Percentiles rank a stretch among this genome's conserved stretches.
Evolutionary conservation across 305 asterid genomes (phyloP).

Genomic region (Fraxinus sp.): DNA sequence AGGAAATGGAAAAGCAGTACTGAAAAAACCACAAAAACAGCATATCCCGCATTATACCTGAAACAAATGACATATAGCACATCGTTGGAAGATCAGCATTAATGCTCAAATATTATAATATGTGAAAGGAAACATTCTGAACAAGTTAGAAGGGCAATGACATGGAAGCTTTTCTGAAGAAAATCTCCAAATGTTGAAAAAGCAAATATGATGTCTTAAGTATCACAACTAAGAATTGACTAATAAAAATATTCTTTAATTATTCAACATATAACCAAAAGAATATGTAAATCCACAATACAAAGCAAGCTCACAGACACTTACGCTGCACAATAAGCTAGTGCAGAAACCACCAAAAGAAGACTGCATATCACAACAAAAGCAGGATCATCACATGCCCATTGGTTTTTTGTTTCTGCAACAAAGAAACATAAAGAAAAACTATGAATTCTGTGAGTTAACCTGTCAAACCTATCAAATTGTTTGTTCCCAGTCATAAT

Average conservation of each 20-base stretch:
- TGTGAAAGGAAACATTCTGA: not conserved
- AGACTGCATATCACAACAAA: slow-evolving; percentile 49
- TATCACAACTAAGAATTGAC: not conserved
- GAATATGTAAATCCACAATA: not conserved
- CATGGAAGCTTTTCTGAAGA: not conserved
- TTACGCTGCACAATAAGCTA: slow-evolving; percentile 52
- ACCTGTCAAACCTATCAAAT: slow-evolving; percentile 19
- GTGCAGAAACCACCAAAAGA: slow-evolving; percentile 40
- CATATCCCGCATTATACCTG: slow-evolving; percentile 92
- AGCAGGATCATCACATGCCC: slow-evolving; percentile 68
- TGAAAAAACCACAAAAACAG: slow-evolving; percentile 77
- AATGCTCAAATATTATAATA: not conserved
- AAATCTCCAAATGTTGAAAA: not conserved
- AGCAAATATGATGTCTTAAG: not conserved
- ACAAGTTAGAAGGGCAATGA: not conserved
- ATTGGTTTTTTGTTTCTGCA: slow-evolving; percentile 78
- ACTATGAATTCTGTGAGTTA: slow-evolving; percentile 12
- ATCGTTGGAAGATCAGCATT: slow-evolving; percentile 20
- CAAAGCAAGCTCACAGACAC: slow-evolving; percentile 24
- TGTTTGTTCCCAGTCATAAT: not conserved
- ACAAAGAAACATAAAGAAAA: slow-evolving; percentile 15
- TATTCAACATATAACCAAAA: not conserved
- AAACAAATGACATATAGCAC: slow-evolving; percentile 26
- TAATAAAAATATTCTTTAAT: not conserved
- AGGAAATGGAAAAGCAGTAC: slow-evolving; percentile 80